Evolutionary conservation across 129 eudicot genomes (phyloP), one percentile per base, ranked within the genome.

Genomic region (Smallanthus sonchifolius): DNA sequence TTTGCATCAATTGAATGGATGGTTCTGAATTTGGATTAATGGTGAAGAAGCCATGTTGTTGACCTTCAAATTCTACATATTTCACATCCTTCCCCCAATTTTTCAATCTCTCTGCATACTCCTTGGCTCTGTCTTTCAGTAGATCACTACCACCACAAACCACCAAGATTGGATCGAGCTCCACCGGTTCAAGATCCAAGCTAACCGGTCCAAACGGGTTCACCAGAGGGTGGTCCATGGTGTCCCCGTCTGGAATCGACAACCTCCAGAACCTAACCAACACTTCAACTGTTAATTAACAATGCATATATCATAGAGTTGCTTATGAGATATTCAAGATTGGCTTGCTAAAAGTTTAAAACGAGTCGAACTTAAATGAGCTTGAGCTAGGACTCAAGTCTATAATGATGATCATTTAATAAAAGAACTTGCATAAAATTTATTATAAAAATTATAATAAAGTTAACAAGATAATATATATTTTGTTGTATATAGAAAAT

Each of bases 1-100:
- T 48, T 19, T 74, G 60, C 88, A 89, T 84, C 65, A 89, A 42
- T 47, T 84, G 65, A 10, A 67, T 74, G n/a, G 91, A 32, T 40
- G 88, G 82, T 75, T 83, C 38, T 34, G 92, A 82, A 77, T 83
- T 40, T 15, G 90, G 88, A 76, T 84, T 1, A 30, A 83, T 69
- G 15, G 92, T 81, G 79, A 87, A 87, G 70, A 89, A 89, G 55
- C 96, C 96, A 83, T 89, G 96, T 71, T 89, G 92, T 48, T 89
- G 86, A 47, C 92, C 96, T 70, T 89, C 88, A 80, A 86, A 89
- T 69, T 89, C 96, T 10, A 38, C 88, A 69, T 87, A 87, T 35
- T 79, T 82, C 57, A 89, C 82, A 63, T 81, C 77, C 76, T 87
- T 89, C 10, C 92, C 92, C 85, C 83, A 83, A 11, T 49, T 57